Base-by-base conservation (phyloP, 345 rosid genomes). In the Passiflora organensis region DNA sequence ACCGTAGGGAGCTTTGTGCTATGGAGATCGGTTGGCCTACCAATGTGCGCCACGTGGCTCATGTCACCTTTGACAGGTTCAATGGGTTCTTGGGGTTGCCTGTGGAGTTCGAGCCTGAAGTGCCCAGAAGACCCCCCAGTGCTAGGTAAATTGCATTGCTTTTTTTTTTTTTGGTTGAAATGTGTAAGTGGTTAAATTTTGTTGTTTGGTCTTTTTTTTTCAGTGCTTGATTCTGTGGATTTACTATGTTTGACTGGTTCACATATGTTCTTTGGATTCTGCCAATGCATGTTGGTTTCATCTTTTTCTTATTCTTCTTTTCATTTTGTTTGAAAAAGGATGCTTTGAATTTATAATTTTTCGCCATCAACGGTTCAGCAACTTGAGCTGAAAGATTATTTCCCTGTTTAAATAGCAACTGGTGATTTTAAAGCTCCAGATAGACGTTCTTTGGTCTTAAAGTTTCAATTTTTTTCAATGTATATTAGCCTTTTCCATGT, bases 41-140 rank as follows among this genome's bases (percentile, higher is more conserved):
- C 44, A 53, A 69, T 63, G 73, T 69, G 21, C 59, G 64, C 20
- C 73, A 69, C 18, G 68, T 69, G n/a, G 73, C 73, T 14, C 73
- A 69, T 58, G 73, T 69, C 16, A 69, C 73, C 45, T 69, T 69
- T 15, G 73, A 69, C 47, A 62, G 73, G 52, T 69, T 69, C 25
- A 62, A 69, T 53, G 73, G 73, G 12, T 69, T 69, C 50, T 37
- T 69, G 37, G 73, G 73, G 13, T 63, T 69, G 73, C 73, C 73
- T 21, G 68, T 69, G 42, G 73, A 69, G 60, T 69, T 69, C 14
- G 73, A 69, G 56, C 73, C 73, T 53, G 73, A 69, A 45, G 73
- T 69, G 5, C 57, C 73, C 34, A 63, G 68, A 36, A 45, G 68
- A 54, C 55, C 64, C 47, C 73, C 73, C 32, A 69, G 73, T 62